These are phyloP conservation scores for Aspergillus nidulans DNA, from an alignment of 495 filamentous ascomycete genomes.

Conservation along the genomic window DNA sequence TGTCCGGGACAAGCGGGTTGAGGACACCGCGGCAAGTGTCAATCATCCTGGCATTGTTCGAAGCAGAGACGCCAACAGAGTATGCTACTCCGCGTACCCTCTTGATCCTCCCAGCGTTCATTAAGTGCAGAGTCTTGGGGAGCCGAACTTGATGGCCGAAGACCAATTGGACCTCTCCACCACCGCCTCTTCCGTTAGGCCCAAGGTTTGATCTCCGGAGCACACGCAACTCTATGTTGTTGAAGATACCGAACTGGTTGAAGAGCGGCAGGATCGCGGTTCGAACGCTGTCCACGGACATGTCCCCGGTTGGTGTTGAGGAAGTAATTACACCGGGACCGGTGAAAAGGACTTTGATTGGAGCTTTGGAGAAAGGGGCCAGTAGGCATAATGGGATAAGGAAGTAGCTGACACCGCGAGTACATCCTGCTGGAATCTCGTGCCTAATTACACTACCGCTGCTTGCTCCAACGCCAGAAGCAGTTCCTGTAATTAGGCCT, in stretches of 20 bases:
- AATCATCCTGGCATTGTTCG: constrained; percentile 95
- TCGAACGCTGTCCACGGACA: constrained; percentile 86
- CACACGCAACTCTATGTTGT: constrained; percentile 83
- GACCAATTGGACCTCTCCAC: constrained; percentile 85
- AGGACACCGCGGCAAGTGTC: constrained; percentile 81
- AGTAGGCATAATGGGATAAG: constrained; percentile 83
- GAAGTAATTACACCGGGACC: constrained; percentile 93
- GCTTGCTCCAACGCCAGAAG: constrained; percentile 58
- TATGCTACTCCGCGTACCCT: constrained; percentile 89
- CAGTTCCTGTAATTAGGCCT: constrained; percentile 80
- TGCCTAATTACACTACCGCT: constrained; percentile 70
- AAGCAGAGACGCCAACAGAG: constrained; percentile 79
- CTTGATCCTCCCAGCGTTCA: constrained; percentile 85
- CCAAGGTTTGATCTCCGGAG: constrained; percentile 73
- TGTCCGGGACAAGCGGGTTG: constrained; percentile 79
- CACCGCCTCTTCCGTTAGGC: constrained; percentile 66
- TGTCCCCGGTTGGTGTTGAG: constrained; percentile 73
- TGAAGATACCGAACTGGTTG: constrained; percentile 81
- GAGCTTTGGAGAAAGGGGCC: constrained; percentile 86
- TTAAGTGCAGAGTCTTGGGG: constrained; percentile 85
- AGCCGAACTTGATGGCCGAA: constrained; percentile 90
- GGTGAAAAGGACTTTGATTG: constrained; percentile 81
- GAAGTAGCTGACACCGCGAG: constrained; percentile 86
- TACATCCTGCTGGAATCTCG: constrained; percentile 68
- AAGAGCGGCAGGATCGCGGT: constrained; percentile 89